Evolutionary conservation across 805 yeast species (phyloP).

Genomic region (Grigorovia transvaalensis): DNA sequence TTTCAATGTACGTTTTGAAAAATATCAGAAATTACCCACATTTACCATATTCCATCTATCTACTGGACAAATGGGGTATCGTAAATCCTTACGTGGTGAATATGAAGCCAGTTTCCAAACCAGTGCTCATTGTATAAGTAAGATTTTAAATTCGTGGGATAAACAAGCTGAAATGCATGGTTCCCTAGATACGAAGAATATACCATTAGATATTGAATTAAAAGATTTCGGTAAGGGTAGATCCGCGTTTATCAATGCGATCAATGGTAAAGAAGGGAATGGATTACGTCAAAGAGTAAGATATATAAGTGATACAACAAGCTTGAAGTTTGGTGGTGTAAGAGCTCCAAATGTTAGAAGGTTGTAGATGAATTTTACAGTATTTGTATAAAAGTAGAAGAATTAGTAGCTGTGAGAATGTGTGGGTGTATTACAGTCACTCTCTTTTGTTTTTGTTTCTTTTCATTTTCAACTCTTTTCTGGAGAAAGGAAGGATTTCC

Average conservation of each 20-base stretch:
- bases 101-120: slow-evolving; percentile 90
- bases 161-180: too few species aligned
- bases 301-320: slow-evolving; percentile 69
- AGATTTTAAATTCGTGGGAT: slow-evolving; percentile 29
- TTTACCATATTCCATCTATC: slow-evolving; percentile 56
- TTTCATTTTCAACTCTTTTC: not conserved
- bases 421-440: not conserved
- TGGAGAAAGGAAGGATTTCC: not conserved
- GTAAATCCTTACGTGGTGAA: slow-evolving; percentile 82
- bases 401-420: too few species aligned
- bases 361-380: slow-evolving; percentile 28
- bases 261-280: slow-evolving; percentile 82
- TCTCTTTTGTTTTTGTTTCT: not conserved
- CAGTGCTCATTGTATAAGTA: slow-evolving; percentile 57
- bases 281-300: slow-evolving; percentile 54
- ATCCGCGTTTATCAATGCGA: slow-evolving; percentile 72
- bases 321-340: slow-evolving; percentile 85
- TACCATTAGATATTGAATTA: slow-evolving; percentile 56
- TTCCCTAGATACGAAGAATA: not conserved
- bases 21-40: slow-evolving; percentile 72
- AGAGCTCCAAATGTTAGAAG: slow-evolving; percentile 77
- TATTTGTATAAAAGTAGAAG: too few species aligned
- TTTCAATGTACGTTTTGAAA: slow-evolving; percentile 61
- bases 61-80: slow-evolving; percentile 83
- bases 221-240: slow-evolving; percentile 85